A percentile compares a stretch with the other conserved stretches of the same genome.
Conservation (phyloP, 192 early-diverging fungal genomes). For the Coemansia reversa region DNA sequence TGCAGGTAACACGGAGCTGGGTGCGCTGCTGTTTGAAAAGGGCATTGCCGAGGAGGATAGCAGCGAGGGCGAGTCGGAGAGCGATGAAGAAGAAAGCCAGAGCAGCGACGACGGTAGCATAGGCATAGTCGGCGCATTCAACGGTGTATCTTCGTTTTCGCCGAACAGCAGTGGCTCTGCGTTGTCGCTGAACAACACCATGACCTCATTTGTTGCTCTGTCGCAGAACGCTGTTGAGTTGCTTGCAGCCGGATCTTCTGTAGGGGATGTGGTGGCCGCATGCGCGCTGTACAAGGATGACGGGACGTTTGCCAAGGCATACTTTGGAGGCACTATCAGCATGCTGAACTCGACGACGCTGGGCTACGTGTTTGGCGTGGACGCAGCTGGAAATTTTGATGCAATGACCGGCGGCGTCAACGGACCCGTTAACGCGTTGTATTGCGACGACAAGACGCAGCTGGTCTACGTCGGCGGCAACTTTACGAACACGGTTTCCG, state of each 20-base stretch:
- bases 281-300: slow-evolving; percentile 45
- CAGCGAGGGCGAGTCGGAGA: slow-evolving; percentile 1
- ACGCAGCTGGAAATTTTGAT: slow-evolving; percentile 22
- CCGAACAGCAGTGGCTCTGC: slow-evolving; percentile 26
- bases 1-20: not conserved
- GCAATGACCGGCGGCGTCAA: slow-evolving; percentile 46
- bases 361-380: slow-evolving; percentile 42
- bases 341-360: slow-evolving; percentile 30
- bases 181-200: slow-evolving; percentile 27
- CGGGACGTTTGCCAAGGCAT: slow-evolving; percentile 27
- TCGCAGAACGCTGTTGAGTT: slow-evolving; percentile 31
- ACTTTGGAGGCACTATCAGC: slow-evolving; percentile 45
- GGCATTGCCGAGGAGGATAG: slow-evolving; percentile 1
- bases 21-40: slow-evolving; percentile 1
- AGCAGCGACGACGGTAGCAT: slow-evolving; percentile 36
- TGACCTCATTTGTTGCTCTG: slow-evolving; percentile 42
- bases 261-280: slow-evolving; percentile 32
- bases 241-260: slow-evolving; percentile 24
- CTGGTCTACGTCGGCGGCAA: slow-evolving; percentile 54
- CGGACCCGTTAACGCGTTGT: slow-evolving; percentile 46
- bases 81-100: not conserved
- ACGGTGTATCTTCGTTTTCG: slow-evolving; percentile 46
- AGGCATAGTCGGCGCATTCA: slow-evolving; percentile 53
- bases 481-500: slow-evolving; percentile 41
- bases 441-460: slow-evolving; percentile 37